These are phyloP conservation scores for Cadophora sp. DNA, from an alignment of 2,329 filamentous ascomycete genomes.

Conservation along the genomic window DNA sequence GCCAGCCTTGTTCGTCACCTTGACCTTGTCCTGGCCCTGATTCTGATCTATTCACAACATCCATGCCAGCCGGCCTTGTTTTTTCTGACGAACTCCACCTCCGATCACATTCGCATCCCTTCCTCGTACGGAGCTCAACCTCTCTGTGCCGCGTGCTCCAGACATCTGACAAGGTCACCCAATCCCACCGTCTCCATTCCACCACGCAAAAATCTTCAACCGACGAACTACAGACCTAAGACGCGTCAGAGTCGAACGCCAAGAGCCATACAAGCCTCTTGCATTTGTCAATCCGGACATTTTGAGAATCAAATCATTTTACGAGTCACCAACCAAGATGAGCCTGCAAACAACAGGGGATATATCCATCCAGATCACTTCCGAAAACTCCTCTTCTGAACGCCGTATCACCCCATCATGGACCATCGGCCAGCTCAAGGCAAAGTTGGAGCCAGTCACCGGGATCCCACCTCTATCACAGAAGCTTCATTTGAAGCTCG, in stretches of 20 bases:
- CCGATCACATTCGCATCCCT: neutral
- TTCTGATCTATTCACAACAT: neutral
- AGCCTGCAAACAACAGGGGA: slow-evolving; percentile 64
- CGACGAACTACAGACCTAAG: slow-evolving; percentile 15
- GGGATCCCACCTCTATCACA: slow-evolving; percentile 86
- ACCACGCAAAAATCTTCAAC: neutral
- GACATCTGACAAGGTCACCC: neutral
- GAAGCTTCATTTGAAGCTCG: slow-evolving; percentile 73
- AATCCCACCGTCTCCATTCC: neutral
- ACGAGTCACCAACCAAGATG: slow-evolving; percentile 30
- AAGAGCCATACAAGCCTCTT: slow-evolving; percentile 15
- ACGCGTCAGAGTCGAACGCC: slow-evolving; percentile 9
- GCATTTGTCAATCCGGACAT: neutral
- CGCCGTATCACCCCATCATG: slow-evolving; percentile 91
- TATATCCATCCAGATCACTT: slow-evolving; percentile 76
- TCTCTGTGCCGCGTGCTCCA: slow-evolving; percentile 12
- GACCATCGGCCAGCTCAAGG: slow-evolving; percentile 83
- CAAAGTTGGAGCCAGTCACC: slow-evolving; percentile 90
- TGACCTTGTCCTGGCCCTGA: neutral
- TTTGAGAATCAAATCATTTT: slow-evolving; percentile 23
- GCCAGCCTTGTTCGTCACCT: neutral
- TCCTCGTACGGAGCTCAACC: slow-evolving; percentile 5
- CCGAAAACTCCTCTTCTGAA: slow-evolving; percentile 81
- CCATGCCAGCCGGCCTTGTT: slow-evolving; percentile 10
- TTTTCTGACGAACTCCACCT: slow-evolving; percentile 8